These are phyloP conservation scores for Populus hybrid DNA, from an alignment of 441 rosid species.

Conservation along the genomic window DNA sequence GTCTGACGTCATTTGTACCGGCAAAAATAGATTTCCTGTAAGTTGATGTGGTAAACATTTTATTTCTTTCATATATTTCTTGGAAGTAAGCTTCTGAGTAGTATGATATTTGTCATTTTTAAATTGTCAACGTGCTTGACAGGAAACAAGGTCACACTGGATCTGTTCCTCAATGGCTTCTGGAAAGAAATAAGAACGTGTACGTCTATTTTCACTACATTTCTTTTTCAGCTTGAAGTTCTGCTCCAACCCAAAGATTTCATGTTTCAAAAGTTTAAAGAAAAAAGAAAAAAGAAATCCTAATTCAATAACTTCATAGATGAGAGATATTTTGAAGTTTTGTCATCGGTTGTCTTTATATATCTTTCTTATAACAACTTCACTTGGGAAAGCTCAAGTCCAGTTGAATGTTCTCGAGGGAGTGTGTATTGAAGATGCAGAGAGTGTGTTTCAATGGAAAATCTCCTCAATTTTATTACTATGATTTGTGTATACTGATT, in stretches of 20 bases:
- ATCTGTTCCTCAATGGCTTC: constrained; percentile 32
- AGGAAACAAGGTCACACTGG: constrained; percentile 40
- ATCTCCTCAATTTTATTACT: too few species aligned
- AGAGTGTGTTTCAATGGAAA: too few species aligned
- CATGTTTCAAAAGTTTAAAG: too few species aligned
- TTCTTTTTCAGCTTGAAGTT: constrained; percentile 4
- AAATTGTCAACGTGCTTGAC: constrained; percentile 60
- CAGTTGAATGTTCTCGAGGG: constrained; percentile 48
- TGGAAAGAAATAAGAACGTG: constrained; percentile 63
- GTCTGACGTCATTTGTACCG: constrained; percentile 54
- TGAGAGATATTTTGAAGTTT: constrained; percentile 10
- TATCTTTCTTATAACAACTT: constrained; percentile 82
- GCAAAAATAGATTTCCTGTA: constrained; percentile 71
- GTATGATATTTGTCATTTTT: not conserved
- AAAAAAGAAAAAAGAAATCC: too few species aligned
- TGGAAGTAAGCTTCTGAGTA: not conserved
- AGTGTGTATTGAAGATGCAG: constrained; percentile 37
- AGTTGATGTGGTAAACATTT: constrained; percentile 23
- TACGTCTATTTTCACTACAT: constrained; percentile 27
- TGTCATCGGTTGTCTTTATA: constrained; percentile 36
- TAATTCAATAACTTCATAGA: not conserved
- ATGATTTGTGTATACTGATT: too few species aligned
- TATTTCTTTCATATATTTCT: not conserved
- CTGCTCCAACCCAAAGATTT: not conserved
- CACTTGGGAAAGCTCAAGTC: constrained; percentile 61